Evolutionary conservation across 768 basidiomycete species (phyloP), one percentile per base, ranked within the genome.

Genomic region (Mycena vitilis): DNA sequence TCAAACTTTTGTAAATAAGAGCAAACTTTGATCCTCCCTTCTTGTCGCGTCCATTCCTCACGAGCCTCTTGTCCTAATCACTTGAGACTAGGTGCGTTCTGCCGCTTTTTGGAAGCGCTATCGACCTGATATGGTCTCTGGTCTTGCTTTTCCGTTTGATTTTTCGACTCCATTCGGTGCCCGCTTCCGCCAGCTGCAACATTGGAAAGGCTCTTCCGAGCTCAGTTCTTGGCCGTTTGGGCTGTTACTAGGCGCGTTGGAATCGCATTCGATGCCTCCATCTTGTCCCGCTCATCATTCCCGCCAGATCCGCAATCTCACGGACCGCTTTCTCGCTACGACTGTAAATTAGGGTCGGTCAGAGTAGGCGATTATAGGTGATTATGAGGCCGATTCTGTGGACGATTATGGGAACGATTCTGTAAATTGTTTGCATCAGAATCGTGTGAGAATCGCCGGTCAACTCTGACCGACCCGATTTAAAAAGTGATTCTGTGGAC

Each of bases 51-150:
- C n/a, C n/a, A n/a, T n/a, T n/a, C n/a, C n/a, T n/a, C n/a, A n/a
- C n/a, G n/a, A n/a, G n/a, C n/a, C n/a, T n/a, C 58, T 47, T 48
- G 58, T 34, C 45, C 13, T 10, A 37, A 47, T 36, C 7, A 18
- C 58, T 48, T 30, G 25, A 18, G 16, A 48, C 15, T 48, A 60
- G 58, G 45, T 47, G 42, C 44, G 58, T 60, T 60, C 18, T 34
- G 37, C 23, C 34, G 8, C 30, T 15, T 48, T 60, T 47, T 36
- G 45, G 37, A 13, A 34, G 23, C 45, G 30, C 59, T 60, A 36
- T 60, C 59, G 36, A 36, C 25, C 59, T 60, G n/a, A 36, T 11
- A 1, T 2, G 59, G 47, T 48, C 34, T 37, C 47, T 34, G 18
- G 6, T 0, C 18, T 34, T 36, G 49, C 37, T 18, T n/a, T 1